phyloP scores from a whole-genome alignment of 108 stramenopile genomes.

The Cyclotella atomus region DNA sequence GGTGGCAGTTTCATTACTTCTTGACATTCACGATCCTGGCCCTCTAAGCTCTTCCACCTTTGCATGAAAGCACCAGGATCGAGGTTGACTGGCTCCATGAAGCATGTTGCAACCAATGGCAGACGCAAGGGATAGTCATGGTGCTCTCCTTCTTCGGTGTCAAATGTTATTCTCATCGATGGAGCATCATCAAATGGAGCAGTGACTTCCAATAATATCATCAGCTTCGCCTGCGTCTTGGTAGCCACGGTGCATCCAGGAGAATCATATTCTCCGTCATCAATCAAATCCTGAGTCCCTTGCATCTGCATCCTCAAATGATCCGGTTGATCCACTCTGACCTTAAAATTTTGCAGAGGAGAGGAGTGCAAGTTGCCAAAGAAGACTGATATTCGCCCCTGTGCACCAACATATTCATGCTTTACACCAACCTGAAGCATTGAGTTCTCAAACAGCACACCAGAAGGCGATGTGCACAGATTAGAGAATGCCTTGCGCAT shows the following conservation, averaged over 20 bases:
- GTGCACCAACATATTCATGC: conserved; percentile 89
- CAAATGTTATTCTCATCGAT: conserved; percentile 85
- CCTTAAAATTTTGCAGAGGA: conserved; percentile 74
- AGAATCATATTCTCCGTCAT: conserved; percentile 65
- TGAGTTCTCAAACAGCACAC: conserved; percentile 89
- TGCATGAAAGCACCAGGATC: conserved; percentile 78
- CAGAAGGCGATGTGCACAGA: conserved; percentile 83
- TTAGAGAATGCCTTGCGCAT: conserved; percentile 92
- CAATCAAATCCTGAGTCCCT: conserved; percentile 82
- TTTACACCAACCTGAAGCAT: conserved; percentile 88
- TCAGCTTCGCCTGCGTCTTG: conserved; percentile 85
- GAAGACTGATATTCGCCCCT: conserved; percentile 90
- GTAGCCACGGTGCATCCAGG: conserved; percentile 84
- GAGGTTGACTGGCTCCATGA: conserved; percentile 88
- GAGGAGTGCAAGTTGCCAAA: conserved; percentile 84
- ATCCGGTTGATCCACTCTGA: conserved; percentile 74
- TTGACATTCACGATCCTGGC: conserved; percentile 90
- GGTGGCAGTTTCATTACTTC: conserved; percentile 91
- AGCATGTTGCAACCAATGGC: conserved; percentile 92
- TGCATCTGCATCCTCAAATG: conserved; percentile 88
- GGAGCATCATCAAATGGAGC: conserved; percentile 93
- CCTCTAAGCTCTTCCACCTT: conserved; percentile 91
- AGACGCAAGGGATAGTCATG: conserved; percentile 89
- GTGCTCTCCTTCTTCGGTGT: conserved; percentile 77
- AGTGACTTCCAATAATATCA: conserved; percentile 83